These are phyloP conservation scores for Acmispon strigosus DNA, from an alignment of 306 rosid species.

Conservation along the genomic window DNA sequence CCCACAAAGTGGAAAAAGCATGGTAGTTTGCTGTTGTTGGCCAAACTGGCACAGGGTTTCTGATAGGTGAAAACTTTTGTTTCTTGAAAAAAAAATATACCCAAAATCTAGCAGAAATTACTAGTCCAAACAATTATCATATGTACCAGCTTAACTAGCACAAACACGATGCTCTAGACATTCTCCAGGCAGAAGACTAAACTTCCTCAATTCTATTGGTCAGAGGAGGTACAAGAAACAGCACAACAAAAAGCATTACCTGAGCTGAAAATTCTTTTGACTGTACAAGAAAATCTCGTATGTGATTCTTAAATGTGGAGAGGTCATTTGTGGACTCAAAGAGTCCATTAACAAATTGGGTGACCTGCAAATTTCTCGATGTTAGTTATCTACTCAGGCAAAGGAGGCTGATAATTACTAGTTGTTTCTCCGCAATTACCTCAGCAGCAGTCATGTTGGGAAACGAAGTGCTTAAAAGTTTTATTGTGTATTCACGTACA, in stretches of 20 bases:
- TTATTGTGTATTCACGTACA: conserved; percentile 82
- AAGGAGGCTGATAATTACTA: background rate
- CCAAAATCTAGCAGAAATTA: background rate
- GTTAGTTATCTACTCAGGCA: conserved; percentile 4
- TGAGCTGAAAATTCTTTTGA: conserved; percentile 98
- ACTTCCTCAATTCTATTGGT: background rate
- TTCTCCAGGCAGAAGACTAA: background rate
- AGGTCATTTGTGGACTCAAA: conserved; percentile 59
- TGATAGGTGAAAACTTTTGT: too few species aligned
- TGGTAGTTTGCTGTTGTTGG: too few species aligned
- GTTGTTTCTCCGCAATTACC: conserved; percentile 36
- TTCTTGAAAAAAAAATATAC: background rate
- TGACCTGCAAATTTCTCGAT: conserved; percentile 46
- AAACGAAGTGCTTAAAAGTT: conserved; percentile 82
- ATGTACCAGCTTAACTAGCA: background rate
- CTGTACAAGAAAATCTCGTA: conserved; percentile 85
- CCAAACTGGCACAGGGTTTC: too few species aligned
- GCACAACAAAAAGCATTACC: conserved; percentile 35
- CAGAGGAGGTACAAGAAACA: background rate
- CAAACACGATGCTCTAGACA: background rate
- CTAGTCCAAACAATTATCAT: background rate
- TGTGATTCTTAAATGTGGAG: conserved; percentile 52
- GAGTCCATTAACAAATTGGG: conserved; percentile 86
- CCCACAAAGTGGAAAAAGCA: too few species aligned
- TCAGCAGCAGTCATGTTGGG: conserved; percentile 90